Evolutionary conservation across 371 early-diverging fungal species (phyloP), one percentile per base, ranked within the genome.

Genomic region (Mortierella sp.): DNA sequence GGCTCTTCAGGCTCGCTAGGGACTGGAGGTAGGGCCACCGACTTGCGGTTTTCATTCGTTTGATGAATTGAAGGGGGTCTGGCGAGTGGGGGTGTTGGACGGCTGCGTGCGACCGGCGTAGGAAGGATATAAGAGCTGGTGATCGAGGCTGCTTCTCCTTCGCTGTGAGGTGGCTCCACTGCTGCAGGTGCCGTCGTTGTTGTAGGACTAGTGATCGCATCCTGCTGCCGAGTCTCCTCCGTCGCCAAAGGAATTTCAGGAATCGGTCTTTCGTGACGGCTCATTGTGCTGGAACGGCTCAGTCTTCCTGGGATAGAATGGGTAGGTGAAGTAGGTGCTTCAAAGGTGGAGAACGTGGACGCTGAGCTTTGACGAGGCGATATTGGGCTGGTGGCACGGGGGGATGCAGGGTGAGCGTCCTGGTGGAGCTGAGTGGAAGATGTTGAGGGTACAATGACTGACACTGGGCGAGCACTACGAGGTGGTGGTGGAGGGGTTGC

Each of bases 41-140:
- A 76, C 34, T 23, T 65, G 30, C 69, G 64, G 57, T 76, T 69
- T 46, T 71, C 66, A 10, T 64, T 28, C 5, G 51, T 45, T 19
- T 64, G 61, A 31, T 79, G 79, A 48, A 81, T 61, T 0, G 82
- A 72, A 6, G 82, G 82, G 26, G 76, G 81, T 45, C 78, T 58
- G 2, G 82, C 78, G 58, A 81, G 61, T 3, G 82, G 70, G 31
- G 78, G 69, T 66, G 71, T 34, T 19, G 67, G 41, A 41, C 70
- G 48, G 57, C 59, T 58, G 30, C 66, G 64, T 26, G 72, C 23
- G 21, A 64, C 61, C 30, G 78, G 66, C 14, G 67, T 58, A 10
- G 72, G 66, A 46, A 80, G 42, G 27, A 68, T 65, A 51, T 71
- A 68, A 12, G 72, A 65, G 54, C 12, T 69, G 7, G 58, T 60